Percentiles rank a stretch among this genome's conserved stretches.
phyloP scores from a whole-genome alignment of 768 basidiomycete genomes.

The Favolaschia claudopus region DNA sequence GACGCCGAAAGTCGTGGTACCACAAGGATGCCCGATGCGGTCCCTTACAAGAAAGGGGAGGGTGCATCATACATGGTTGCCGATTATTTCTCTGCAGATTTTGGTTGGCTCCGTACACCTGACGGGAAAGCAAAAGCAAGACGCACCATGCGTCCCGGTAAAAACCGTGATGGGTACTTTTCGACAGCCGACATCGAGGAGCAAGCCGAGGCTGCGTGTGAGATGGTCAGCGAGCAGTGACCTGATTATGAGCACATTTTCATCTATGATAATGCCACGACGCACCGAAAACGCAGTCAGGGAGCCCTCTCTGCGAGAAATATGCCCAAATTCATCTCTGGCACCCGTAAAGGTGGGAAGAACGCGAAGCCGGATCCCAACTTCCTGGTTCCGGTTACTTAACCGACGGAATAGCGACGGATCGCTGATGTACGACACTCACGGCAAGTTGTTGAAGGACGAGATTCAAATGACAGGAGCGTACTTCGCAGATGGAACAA shows the following conservation, averaged over 20 bases:
- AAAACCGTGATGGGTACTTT: slow-evolving; percentile 19
- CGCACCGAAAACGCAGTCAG: neutral
- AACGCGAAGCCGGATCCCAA: neutral
- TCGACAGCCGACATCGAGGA: slow-evolving; percentile 2
- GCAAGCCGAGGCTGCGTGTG: slow-evolving; percentile 7
- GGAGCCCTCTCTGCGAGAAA: neutral
- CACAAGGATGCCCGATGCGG: too few relatives aligned
- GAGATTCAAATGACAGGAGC: too few relatives aligned
- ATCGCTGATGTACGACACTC: neutral
- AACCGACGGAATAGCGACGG: neutral
- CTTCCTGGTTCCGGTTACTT: neutral
- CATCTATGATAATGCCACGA: too few relatives aligned
- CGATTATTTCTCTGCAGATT: too few relatives aligned
- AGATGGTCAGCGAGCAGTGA: neutral
- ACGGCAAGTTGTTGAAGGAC: neutral
- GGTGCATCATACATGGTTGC: too few relatives aligned
- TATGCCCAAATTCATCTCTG: neutral
- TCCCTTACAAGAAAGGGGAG: too few relatives aligned
- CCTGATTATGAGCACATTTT: too few relatives aligned
- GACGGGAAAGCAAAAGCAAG: neutral
- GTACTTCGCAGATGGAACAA: neutral
- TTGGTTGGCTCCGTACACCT: neutral
- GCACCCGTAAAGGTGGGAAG: neutral
- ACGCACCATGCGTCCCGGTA: slow-evolving; percentile 13
- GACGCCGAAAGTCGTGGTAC: too few relatives aligned